Conservation (phyloP, 1,284 basidiomycete genomes). For the Puccinia coronata region DNA sequence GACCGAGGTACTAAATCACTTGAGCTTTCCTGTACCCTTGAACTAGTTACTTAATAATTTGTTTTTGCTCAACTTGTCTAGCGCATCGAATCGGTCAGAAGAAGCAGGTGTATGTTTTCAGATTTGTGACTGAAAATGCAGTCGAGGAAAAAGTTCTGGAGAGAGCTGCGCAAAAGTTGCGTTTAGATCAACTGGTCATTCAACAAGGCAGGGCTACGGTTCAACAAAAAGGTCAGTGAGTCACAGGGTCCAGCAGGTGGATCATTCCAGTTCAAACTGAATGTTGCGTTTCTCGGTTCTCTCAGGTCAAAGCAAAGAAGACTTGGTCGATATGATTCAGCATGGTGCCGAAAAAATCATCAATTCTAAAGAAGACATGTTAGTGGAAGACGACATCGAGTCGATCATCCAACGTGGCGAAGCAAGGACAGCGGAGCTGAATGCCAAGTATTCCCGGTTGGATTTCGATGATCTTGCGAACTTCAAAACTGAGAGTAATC, state of each 20-base stretch:
- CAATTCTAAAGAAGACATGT: conserved; percentile 67
- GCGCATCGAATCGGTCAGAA: conserved; percentile 98
- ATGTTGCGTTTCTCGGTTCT: background rate
- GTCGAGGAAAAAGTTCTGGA: conserved; percentile 98
- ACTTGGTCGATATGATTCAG: conserved; percentile 96
- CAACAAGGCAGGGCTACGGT: conserved; percentile 79
- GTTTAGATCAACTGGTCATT: conserved; percentile 94
- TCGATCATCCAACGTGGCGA: conserved; percentile 90
- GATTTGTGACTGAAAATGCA: conserved; percentile 92
- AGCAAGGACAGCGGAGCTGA: conserved; percentile 82
- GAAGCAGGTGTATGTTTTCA: conserved; percentile 97
- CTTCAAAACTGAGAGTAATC: conserved; percentile 82
- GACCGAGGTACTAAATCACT: conserved; percentile 66
- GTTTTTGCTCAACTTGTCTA: conserved; percentile 10
- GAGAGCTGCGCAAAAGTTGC: conserved; percentile 90
- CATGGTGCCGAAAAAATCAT: conserved; percentile 98
- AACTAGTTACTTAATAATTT: conserved; percentile 8
- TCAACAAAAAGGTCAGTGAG: conserved; percentile 58
- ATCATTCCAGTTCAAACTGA: conserved; percentile 8
- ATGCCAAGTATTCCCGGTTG: conserved; percentile 86
- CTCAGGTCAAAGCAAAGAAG: conserved; percentile 79
- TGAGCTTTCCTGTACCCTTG: background rate
- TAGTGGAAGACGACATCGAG: conserved; percentile 91
- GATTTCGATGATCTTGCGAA: conserved; percentile 94
- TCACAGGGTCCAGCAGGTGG: background rate